Percentiles rank a stretch among this genome's conserved stretches.
Evolutionary conservation across 2,329 filamentous ascomycete genomes (phyloP).

Genomic region (Chaetomium olivaceum): DNA sequence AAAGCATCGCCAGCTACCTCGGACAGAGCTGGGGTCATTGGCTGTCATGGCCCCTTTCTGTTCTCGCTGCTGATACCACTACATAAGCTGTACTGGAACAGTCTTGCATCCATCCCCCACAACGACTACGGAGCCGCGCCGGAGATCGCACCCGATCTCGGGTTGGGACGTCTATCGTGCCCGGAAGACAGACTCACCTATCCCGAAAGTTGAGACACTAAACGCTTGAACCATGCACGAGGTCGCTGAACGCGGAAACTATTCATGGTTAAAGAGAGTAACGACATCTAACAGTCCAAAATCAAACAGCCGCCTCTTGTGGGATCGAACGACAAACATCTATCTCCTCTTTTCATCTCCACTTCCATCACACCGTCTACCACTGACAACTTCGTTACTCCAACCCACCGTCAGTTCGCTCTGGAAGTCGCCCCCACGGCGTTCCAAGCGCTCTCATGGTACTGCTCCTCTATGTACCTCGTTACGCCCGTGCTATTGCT

Average conservation of each 20-base stretch:
- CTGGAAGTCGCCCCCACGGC: conserved; percentile 11
- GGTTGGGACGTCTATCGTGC: not conserved
- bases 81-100: not conserved
- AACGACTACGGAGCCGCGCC: not conserved
- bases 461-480: conserved; percentile 14
- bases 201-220: not conserved
- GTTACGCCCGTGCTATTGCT: conserved; percentile 19
- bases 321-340: not conserved
- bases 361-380: not conserved
- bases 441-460: conserved; percentile 15
- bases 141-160: not conserved
- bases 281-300: not conserved
- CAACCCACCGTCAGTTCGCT: not conserved
- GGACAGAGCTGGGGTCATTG: conserved; percentile 28
- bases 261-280: not conserved
- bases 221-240: not conserved
- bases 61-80: conserved; percentile 15
- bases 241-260: not conserved
- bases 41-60: conserved; percentile 28
- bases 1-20: conserved; percentile 32
- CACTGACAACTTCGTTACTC: not conserved
- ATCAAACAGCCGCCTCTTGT: no score
- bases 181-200: not conserved
- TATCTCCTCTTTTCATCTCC: not conserved
- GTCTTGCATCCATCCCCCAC: not conserved